A percentile compares a stretch with the other conserved stretches of the same genome.
phyloP scores from a whole-genome alignment of 495 filamentous ascomycete species.

The Xylaria longipes region DNA sequence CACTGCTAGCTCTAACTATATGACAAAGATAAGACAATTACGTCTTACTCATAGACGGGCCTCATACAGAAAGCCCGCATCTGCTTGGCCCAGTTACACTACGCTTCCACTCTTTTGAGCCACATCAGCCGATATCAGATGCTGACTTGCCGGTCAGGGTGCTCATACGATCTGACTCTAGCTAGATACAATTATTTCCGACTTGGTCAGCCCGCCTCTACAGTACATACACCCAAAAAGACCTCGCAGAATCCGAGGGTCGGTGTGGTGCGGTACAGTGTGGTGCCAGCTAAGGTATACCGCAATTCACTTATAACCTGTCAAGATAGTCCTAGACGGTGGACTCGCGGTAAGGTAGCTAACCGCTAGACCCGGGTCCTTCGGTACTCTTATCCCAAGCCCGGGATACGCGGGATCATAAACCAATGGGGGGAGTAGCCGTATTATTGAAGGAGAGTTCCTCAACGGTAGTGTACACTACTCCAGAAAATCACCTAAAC shows the following conservation, averaged over 20 bases:
- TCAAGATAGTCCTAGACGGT: background rate
- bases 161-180: conserved; percentile 1
- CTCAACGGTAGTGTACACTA: background rate
- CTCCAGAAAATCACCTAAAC: background rate
- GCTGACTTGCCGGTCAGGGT: background rate
- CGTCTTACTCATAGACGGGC: background rate
- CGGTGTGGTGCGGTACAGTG: background rate
- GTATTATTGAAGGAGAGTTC: background rate
- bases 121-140: conserved; percentile 13
- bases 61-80: background rate
- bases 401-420: background rate
- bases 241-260: background rate
- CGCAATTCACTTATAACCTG: background rate
- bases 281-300: background rate
- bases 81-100: background rate
- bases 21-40: background rate
- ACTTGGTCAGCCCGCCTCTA: background rate
- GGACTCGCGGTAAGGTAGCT: background rate
- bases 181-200: background rate
- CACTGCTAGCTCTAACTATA: background rate
- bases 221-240: background rate
- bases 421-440: conserved; percentile 11
- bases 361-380: conserved; percentile 3
- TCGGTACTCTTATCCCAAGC: conserved; percentile 15
- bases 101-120: background rate